Conservation (phyloP, 805 yeast genomes). For the Monosporozyma yasuniensis region DNA sequence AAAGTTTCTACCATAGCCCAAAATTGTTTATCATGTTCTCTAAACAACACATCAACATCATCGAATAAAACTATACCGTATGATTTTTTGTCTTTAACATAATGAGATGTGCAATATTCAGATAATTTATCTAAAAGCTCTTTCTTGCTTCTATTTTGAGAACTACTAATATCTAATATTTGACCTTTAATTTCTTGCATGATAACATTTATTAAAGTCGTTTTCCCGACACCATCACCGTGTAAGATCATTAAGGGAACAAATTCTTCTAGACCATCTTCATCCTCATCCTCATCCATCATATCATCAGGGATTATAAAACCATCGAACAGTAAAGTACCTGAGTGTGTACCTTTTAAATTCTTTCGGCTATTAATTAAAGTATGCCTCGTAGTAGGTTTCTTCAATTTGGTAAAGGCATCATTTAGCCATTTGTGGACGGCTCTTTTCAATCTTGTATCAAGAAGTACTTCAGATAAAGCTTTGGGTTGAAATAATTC, state of each 20-base stretch:
- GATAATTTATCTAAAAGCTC: conserved; percentile 56
- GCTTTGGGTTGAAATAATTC: conserved; percentile 25
- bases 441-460: conserved; percentile 11
- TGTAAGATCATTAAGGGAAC: conserved; percentile 56
- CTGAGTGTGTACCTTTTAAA: conserved; percentile 12
- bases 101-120: conserved; percentile 78
- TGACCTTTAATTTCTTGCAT: conserved; percentile 56
- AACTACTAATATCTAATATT: conserved; percentile 72
- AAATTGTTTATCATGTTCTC: conserved; percentile 64
- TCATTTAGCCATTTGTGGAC: conserved; percentile 27
- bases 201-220: conserved; percentile 60
- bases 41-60: conserved; percentile 76
- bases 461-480: conserved; percentile 26
- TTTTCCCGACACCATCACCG: conserved; percentile 77
- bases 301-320: conserved; percentile 31
- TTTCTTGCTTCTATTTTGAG: conserved; percentile 63
- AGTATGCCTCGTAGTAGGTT: conserved; percentile 28
- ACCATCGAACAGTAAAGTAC: conserved; percentile 24
- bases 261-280: conserved; percentile 27
- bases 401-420: conserved; percentile 30
- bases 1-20: conserved; percentile 66
- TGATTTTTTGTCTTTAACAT: conserved; percentile 46
- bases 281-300: conserved; percentile 4
- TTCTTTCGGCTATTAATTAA: conserved; percentile 13
- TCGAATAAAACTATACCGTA: conserved; percentile 71